Evolutionary conservation across 148 eudicot genomes (phyloP).

Genomic region (Cornus kousa): DNA sequence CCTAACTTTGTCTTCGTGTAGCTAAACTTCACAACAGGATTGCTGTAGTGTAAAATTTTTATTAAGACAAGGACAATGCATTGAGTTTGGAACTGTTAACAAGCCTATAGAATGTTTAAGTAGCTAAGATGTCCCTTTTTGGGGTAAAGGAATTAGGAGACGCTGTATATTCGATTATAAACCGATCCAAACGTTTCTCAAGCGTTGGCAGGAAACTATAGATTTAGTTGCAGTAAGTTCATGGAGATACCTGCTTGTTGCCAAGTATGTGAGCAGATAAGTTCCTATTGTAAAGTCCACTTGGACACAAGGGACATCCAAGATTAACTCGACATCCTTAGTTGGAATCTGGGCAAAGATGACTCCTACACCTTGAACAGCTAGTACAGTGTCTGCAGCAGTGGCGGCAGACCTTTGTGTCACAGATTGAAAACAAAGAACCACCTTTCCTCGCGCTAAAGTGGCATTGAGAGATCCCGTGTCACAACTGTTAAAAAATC

Average conservation of each 20-base stretch:
- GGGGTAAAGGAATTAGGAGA: neutral
- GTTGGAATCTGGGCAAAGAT: conserved; percentile 29
- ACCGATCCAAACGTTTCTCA: neutral
- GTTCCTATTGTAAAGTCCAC: conserved; percentile 32
- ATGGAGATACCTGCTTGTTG: conserved; percentile 19
- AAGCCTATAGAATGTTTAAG: neutral
- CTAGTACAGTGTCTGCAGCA: conserved; percentile 20
- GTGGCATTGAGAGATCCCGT: conserved; percentile 30
- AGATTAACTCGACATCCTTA: conserved; percentile 19
- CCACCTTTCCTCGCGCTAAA: conserved; percentile 34
- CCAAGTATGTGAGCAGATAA: conserved; percentile 26
- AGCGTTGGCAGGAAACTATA: neutral
- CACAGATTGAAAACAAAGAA: conserved; percentile 33
- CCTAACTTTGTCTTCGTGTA: conserved; percentile 33
- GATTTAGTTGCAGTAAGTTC: neutral
- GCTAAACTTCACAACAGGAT: conserved; percentile 39
- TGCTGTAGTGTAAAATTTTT: conserved; percentile 17
- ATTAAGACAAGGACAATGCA: neutral
- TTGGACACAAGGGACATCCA: conserved; percentile 27
- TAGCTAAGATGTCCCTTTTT: neutral
- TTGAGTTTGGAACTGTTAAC: neutral
- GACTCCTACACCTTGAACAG: conserved; percentile 26
- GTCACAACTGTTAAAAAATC: conserved; percentile 20
- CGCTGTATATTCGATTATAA: neutral
- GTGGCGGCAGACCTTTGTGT: conserved; percentile 16